A percentile compares a stretch with the other conserved stretches of the same genome.
Evolutionary conservation across 2,329 filamentous ascomycete species (phyloP).

Genomic region (Ophiobolus disseminans): DNA sequence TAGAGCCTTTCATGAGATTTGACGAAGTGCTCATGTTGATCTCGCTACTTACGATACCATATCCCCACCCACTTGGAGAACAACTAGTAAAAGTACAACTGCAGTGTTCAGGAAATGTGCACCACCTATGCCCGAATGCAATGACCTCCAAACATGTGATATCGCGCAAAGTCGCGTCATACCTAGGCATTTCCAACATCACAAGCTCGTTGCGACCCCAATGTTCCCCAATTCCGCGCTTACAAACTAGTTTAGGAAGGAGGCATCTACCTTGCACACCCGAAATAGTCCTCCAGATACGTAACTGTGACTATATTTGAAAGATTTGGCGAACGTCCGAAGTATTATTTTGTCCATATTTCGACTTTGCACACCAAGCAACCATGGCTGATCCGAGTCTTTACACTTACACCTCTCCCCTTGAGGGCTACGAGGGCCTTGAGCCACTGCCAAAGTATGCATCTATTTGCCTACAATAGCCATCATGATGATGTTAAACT

Average conservation of each 20-base stretch:
- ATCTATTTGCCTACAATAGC: background rate
- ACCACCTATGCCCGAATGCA: too few species aligned
- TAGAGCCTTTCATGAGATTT: too few species aligned
- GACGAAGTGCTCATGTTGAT: too few species aligned
- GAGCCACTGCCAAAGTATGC: slow-evolving; percentile 59
- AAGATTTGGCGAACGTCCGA: too few species aligned
- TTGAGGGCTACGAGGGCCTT: slow-evolving; percentile 65
- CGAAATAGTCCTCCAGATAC: background rate
- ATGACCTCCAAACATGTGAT: background rate
- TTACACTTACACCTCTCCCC: slow-evolving; percentile 63
- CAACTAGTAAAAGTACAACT: too few species aligned
- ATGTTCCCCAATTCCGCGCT: slow-evolving; percentile 37
- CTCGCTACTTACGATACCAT: too few species aligned
- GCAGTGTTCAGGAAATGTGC: too few species aligned
- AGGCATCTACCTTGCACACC: background rate
- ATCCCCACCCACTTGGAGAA: too few species aligned
- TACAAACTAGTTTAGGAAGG: slow-evolving; percentile 29
- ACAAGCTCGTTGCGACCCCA: slow-evolving; percentile 25
- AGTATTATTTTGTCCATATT: too few species aligned
- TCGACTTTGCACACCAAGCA: background rate
- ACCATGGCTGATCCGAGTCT: slow-evolving; percentile 52
- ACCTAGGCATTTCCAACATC: slow-evolving; percentile 37
- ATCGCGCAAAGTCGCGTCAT: background rate
- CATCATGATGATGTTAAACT: background rate
- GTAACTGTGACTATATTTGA: background rate